Percentiles rank a stretch among this genome's conserved stretches.
These are phyloP conservation scores for Monilinia laxa DNA, from an alignment of 2,329 filamentous ascomycete genomes.

Conservation along the genomic window DNA sequence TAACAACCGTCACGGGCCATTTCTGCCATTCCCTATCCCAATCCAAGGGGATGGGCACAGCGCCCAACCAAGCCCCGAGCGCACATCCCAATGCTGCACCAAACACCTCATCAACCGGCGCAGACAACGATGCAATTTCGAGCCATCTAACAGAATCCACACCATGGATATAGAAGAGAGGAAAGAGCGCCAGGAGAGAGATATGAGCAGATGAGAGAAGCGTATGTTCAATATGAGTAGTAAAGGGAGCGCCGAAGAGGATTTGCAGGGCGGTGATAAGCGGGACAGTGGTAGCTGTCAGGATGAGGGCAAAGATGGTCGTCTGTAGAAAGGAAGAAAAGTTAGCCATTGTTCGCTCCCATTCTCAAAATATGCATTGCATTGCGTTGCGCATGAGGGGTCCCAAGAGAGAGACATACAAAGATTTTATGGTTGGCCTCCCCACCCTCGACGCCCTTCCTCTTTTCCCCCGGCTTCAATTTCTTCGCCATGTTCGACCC, in stretches of 20 bases:
- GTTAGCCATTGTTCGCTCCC: background rate
- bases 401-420: conserved; percentile 24
- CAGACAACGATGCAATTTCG: conserved; percentile 63
- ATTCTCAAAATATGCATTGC: background rate
- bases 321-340: background rate
- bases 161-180: conserved; percentile 82
- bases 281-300: conserved; percentile 51
- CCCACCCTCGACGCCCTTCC: conserved; percentile 44
- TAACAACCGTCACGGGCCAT: conserved; percentile 90
- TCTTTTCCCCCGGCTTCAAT: conserved; percentile 53
- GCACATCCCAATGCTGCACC: conserved; percentile 76
- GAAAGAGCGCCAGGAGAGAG: conserved; percentile 73
- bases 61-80: conserved; percentile 87
- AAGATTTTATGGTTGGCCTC: conserved; percentile 24
- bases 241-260: conserved; percentile 88
- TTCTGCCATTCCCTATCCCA: conserved; percentile 99
- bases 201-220: conserved; percentile 79
- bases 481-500: conserved; percentile 51
- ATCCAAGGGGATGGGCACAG: conserved; percentile 91
- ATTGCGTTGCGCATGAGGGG: background rate
- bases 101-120: conserved; percentile 80
- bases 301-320: conserved; percentile 64
- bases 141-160: conserved; percentile 70
- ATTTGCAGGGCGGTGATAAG: conserved; percentile 59
- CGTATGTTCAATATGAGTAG: conserved; percentile 77